A percentile compares a stretch with the other conserved stretches of the same genome.
These are phyloP conservation scores for Bolboschoenus planiculmis DNA, from an alignment of 176 grass and related monocot species.

Conservation along the genomic window DNA sequence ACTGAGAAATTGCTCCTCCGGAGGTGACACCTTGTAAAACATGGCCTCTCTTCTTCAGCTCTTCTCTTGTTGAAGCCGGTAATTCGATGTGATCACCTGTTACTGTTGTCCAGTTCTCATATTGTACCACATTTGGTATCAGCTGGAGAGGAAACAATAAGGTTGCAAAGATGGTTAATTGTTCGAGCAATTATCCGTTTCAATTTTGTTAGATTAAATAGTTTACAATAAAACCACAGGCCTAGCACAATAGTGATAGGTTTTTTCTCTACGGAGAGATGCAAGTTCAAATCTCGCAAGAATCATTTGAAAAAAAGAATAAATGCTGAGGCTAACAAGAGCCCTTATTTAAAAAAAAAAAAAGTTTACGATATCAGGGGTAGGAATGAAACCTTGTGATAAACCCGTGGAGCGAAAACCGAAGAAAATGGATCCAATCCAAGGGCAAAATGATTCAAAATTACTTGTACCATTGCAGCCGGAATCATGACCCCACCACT, in stretches of 20 bases:
- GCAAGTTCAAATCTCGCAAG: no score
- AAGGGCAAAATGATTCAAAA: slow-evolving; percentile 78
- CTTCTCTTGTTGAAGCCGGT: slow-evolving; percentile 53
- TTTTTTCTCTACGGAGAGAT: no score
- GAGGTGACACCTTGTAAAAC: slow-evolving; percentile 48
- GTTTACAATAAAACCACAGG: no score
- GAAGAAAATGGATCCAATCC: slow-evolving; percentile 76
- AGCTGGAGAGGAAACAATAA: slow-evolving; percentile 31
- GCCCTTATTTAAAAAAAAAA: no score
- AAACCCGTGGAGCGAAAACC: slow-evolving; percentile 61
- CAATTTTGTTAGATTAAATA: neutral
- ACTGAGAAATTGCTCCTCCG: slow-evolving; percentile 79
- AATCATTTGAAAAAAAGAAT: no score
- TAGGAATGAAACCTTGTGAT: slow-evolving; percentile 51
- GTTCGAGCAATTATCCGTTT: neutral
- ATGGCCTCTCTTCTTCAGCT: slow-evolving; percentile 56
- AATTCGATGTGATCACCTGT: slow-evolving; percentile 62
- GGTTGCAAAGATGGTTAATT: neutral
- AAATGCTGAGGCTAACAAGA: no score
- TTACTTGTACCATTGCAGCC: slow-evolving; percentile 51
- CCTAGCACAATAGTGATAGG: no score
- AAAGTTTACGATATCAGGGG: neutral
- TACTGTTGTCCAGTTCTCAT: slow-evolving; percentile 98
- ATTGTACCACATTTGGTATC: slow-evolving; percentile 82
- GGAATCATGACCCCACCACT: slow-evolving; percentile 80